Evolutionary conservation across 257 asterid genomes (phyloP), one percentile per base, ranked within the genome.

Genomic region (Solanum chmielewskii): DNA sequence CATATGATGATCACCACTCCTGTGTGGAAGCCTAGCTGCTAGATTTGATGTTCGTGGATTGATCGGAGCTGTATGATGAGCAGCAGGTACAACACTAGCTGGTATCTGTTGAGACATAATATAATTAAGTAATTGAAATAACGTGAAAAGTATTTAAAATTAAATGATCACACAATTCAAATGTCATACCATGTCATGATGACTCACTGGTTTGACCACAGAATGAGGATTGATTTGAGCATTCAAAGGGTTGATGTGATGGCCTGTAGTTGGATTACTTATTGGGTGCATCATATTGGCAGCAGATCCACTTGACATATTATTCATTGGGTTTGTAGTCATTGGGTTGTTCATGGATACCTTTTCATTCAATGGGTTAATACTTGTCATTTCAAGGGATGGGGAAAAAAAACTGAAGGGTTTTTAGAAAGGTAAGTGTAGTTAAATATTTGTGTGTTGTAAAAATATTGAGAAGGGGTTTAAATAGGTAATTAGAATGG

Each of bases 401-500:
- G 47, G 47, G 1, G 1, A 27, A 21, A 11, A 10, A 11, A 21
- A 21, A 9, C 1, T 12, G 11, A 11, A 12, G 7, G 20, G 42
- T 75, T 75, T 37, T 31, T 31, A 33, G 45, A 78, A 45, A 45
- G 62, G 41, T 6, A 78, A 80, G 85, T 44, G 7, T 14, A 75
- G 31, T 25, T 87, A 88, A 88, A 90, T 10, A 86, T 74, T 25
- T 75, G 88, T 31, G 31, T 37, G 52, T 80, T 47, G 42, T 37
- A 37, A 37, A 14, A 5, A 47, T 47, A 47, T 5, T 49, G 27
- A 27, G 20, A 7, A 62, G 86, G 89, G 86, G 56, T 27, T 90
- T 92, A 89, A 91, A 94, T 92, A 93, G 92, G 85, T 86, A 44
- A n/a, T 25, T 85, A 5, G 37, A 84, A 84, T 77, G 89, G 94